Evolutionary conservation across 768 basidiomycete species (phyloP), one percentile per base, ranked within the genome.

Genomic region (Trametes maxima): DNA sequence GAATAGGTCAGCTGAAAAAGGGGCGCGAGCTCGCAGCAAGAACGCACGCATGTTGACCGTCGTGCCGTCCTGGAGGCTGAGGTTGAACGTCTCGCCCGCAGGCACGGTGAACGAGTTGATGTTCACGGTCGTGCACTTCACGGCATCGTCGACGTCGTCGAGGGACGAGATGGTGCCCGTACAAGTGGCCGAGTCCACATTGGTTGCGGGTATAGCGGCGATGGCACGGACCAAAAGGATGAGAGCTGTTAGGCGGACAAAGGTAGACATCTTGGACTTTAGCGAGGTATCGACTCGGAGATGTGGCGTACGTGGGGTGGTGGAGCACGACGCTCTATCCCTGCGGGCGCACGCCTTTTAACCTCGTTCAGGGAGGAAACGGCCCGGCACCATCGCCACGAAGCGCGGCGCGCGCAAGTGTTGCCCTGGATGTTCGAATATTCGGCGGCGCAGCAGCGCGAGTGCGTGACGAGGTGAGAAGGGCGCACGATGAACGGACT

Each of bases 101-200:
- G 85, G 81, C 37, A 86, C 85, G 8, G 80, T 83, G 71, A 87
- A 85, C 11, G 72, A 62, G 42, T 82, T 77, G 68, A 87, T 80
- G 64, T 81, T 82, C 55, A 88, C 81, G 3, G 82, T 84, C 1
- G 77, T 82, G 69, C 87, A 89, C 63, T 75, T 63, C 28, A 82
- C 78, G 19, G 87, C 86, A 54, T 68, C 73, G 37, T 70, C 66
- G 35, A 86, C 81, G 64, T 87, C 85, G 54, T 59, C 59, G 57
- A 85, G 68, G 0, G 84, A 84, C 17, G 77, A 76, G 66, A 86
- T 86, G 0, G 79, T 82, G n/a, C 82, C 84, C 1, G 79, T 79
- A 65, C 83, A 84, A 35, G 54, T 48, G 37, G 49, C 28, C 28
- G 28, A 33, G 28, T 33, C 28, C 8, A 8, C 51, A 28, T 53